phyloP scores from a whole-genome alignment of 306 rosid species.

The Sindora glabra region DNA sequence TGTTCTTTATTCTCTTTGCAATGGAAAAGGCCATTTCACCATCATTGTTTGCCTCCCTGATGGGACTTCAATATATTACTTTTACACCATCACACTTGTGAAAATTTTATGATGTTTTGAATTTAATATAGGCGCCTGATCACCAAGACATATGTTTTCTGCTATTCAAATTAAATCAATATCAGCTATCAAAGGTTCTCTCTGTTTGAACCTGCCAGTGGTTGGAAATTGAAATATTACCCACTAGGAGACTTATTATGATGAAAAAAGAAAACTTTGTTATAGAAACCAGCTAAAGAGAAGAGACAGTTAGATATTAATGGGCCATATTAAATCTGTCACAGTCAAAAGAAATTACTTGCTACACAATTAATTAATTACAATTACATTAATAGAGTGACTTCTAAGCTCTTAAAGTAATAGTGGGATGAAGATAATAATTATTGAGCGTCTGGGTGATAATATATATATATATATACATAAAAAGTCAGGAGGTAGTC shows the following conservation, averaged over 20 bases:
- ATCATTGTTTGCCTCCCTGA: constrained; percentile 23
- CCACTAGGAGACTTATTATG: constrained; percentile 16
- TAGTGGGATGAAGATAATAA: constrained; percentile 40
- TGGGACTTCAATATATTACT: constrained; percentile 39
- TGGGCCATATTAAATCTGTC: constrained; percentile 67
- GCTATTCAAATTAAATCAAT: not conserved
- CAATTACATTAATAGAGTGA: constrained; percentile 37
- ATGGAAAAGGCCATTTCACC: constrained; percentile 36
- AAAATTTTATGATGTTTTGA: not conserved
- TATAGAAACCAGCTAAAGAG: constrained; percentile 26
- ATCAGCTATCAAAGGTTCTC: not conserved
- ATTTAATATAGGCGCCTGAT: not conserved
- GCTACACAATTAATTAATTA: constrained; percentile 39
- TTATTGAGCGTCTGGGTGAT: constrained; percentile 18
- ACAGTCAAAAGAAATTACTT: constrained; percentile 43
- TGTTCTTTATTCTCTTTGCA: constrained; percentile 21
- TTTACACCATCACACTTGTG: constrained; percentile 7
- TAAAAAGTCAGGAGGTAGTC: not conserved
- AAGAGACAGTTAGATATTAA: constrained; percentile 62
- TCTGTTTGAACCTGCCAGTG: constrained; percentile 23
- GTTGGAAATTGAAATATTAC: constrained; percentile 37
- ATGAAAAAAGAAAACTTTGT: constrained; percentile 24
- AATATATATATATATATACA: constrained; percentile 15
- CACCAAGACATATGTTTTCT: not conserved
- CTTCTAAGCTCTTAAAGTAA: constrained; percentile 44